Conservation (phyloP, 2,329 filamentous ascomycete genomes). For the Fusarium odoratissimum region DNA sequence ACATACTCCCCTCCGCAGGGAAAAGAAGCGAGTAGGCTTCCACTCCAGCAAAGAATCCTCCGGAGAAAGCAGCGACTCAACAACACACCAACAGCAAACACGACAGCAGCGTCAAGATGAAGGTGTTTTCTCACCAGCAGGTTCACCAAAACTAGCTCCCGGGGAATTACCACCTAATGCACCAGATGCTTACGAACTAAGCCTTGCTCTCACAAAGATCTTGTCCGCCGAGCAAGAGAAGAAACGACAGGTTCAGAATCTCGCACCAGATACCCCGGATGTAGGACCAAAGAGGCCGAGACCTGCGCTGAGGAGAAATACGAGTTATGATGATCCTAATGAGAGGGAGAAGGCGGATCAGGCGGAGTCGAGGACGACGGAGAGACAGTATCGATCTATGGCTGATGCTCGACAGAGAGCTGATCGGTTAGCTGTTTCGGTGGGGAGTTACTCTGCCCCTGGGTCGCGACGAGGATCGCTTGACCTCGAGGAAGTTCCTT, state of each 20-base stretch:
- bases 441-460: conserved; percentile 53
- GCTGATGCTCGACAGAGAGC: conserved; percentile 55
- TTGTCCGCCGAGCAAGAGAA: conserved; percentile 49
- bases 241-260: conserved; percentile 24
- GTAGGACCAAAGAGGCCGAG: conserved; percentile 46
- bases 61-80: conserved; percentile 12
- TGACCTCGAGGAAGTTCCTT: conserved; percentile 43
- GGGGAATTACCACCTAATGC: conserved; percentile 48
- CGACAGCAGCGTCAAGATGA: conserved; percentile 31
- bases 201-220: conserved; percentile 53
- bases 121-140: conserved; percentile 42
- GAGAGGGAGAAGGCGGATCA: conserved; percentile 55
- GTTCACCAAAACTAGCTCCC: conserved; percentile 43
- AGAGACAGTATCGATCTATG: conserved; percentile 55
- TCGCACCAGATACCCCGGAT: conserved; percentile 33
- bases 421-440: conserved; percentile 53
- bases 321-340: conserved; percentile 56
- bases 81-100: conserved; percentile 1
- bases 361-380: conserved; percentile 52
- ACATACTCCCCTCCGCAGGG: conserved; percentile 49
- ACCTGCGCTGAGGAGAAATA: conserved; percentile 56
- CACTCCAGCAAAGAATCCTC: conserved; percentile 48
- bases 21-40: conserved; percentile 57
- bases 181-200: conserved; percentile 54
- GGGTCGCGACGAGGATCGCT: conserved; percentile 52